Base-by-base conservation (phyloP, 257 asterid genomes). In the Fraxinus anomala region DNA sequence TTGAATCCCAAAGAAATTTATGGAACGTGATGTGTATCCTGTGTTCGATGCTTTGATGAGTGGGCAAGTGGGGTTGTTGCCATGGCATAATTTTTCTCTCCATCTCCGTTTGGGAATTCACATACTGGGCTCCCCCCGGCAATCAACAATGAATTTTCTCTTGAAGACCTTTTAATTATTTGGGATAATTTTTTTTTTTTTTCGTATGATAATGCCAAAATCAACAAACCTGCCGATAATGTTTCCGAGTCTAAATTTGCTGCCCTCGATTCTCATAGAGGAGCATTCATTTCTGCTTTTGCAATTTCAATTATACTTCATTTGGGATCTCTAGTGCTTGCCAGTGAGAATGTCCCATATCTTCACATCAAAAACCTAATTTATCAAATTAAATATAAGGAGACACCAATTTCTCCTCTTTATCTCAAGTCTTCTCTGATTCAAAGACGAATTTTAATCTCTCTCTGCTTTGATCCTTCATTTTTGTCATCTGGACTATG, bases 11-110 rank as follows among this genome's bases (percentile, higher is more conserved):
- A 94, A 92, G 82, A 94, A 90, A 83, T 92, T 92, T 79, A 87
- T 89, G 91, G 98, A 94, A 85, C 97, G 91, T 47, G 97, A 94
- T 70, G 96, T 93, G 4, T 94, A 92, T 88, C 88, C 96, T 34
- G 89, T 94, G 96, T 92, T 94, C 77, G 96, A 94, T 37, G 91
- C 96, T 73, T 80, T 94, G 77, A 88, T 92, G 97, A 88, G 82
- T 83, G 97, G 97, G 91, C 89, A 39, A 87, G 87, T 69, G 97
- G 98, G 65, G 92, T 87, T 16, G 92, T 94, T 76, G 85, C 96
- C 76, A 90, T 92, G 94, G 89, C 96, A 12, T 93, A 92, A 79
- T 90, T 90, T 83, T 90, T 90, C 86, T 89, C 94, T 68, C 91
- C 68, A 61, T 61, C 89, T 77, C 91, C 90, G 40, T 87, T 86